phyloP scores from a whole-genome alignment of 2,329 filamentous ascomycete species.

The Botrytis pseudocinerea region DNA sequence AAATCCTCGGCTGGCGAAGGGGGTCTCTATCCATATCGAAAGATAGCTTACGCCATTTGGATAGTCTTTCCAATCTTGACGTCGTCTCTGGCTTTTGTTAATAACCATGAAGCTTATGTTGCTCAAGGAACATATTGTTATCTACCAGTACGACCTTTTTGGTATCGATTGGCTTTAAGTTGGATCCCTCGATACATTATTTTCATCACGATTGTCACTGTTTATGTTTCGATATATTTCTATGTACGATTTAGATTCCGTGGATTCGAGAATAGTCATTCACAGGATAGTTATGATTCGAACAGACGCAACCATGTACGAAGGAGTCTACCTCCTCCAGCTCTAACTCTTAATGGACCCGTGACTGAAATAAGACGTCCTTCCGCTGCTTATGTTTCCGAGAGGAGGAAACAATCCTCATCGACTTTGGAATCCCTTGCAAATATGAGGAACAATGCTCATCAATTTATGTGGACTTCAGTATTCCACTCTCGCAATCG shows the following conservation, averaged over 20 bases:
- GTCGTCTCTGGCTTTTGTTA: slow-evolving; percentile 64
- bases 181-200: slow-evolving; percentile 77
- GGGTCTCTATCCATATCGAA: slow-evolving; percentile 68
- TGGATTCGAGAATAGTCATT: slow-evolving; percentile 32
- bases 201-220: slow-evolving; percentile 60
- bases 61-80: slow-evolving; percentile 59
- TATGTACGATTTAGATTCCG: slow-evolving; percentile 54
- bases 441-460: slow-evolving; percentile 27
- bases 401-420: slow-evolving; percentile 27
- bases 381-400: slow-evolving; percentile 23
- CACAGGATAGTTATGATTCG: slow-evolving; percentile 22
- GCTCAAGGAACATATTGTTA: slow-evolving; percentile 69
- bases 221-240: slow-evolving; percentile 69
- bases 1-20: slow-evolving; percentile 51
- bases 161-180: slow-evolving; percentile 66
- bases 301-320: slow-evolving; percentile 21
- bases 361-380: slow-evolving; percentile 32
- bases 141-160: slow-evolving; percentile 64
- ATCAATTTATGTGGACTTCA: slow-evolving; percentile 39
- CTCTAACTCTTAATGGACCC: slow-evolving; percentile 35
- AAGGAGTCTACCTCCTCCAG: slow-evolving; percentile 33
- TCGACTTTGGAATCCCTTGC: slow-evolving; percentile 29
- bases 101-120: slow-evolving; percentile 54
- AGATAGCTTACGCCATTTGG: slow-evolving; percentile 58
- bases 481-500: slow-evolving; percentile 29